Evolutionary conservation across 2,329 filamentous ascomycete species (phyloP), one percentile per base, ranked within the genome.

Genomic region (Blastomyces gilchristii): DNA sequence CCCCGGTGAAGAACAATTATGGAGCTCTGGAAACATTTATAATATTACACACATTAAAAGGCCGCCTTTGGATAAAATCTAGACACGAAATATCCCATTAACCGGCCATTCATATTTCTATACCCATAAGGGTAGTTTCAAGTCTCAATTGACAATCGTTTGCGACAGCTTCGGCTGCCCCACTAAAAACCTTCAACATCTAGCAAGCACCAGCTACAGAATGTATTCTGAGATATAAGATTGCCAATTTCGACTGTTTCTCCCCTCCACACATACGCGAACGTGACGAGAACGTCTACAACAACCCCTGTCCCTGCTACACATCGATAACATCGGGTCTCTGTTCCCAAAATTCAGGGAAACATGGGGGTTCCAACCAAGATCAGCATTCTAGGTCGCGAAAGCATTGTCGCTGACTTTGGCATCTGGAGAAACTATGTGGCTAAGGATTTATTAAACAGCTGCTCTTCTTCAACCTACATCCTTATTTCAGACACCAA

Each of bases 401-500:
- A 96, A 69, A 88, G 88, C 71, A 97, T 99, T 69, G 82, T 97
- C 67, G 87, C 97, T 71, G 91, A 97, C 74, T 91, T 96, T 74
- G 90, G 88, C 67, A 84, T 99, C 63, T 97, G 92, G 90, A 84
- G 87, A 67, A 83, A 83, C 72, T 94, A 89, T 74, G 87, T 97
- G 66, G 86, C 87, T 61, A 78, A 86, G 68, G 93, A 99, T 76
- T 82, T 99, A 63, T 81, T 97, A 66, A 78, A 82, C 62, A 89
- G 88, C 73, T 81, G 94, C 65, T 77, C 83, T 60, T 94, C 92
- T 25, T 95, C 91, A 22, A 97, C 93, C 65, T 99, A 97, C 75
- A 88, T 97, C 64, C 87, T 99, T 65, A 90, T 99, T 71, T 97
- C 94, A 75, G 94, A 99, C 78, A 96, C 92, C 56, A 97, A 97